Percentiles rank a stretch among this genome's conserved stretches.
These are phyloP conservation scores for Ceratocystis destructans DNA, from an alignment of 2,329 filamentous ascomycete species.

Conservation along the genomic window DNA sequence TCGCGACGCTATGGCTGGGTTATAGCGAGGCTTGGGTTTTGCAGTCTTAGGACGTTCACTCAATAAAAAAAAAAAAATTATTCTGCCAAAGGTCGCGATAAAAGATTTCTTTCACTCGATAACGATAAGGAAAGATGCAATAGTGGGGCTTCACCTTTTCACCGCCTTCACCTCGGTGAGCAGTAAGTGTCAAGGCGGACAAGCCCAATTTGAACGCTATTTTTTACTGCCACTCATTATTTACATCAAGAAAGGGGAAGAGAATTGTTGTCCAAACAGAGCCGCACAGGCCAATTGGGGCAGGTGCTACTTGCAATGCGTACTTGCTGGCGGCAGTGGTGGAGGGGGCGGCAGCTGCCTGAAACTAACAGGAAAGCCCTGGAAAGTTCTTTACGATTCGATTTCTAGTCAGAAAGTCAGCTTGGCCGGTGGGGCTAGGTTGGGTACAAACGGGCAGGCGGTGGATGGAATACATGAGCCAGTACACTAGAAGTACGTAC, in stretches of 20 bases:
- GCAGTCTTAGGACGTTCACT: not conserved
- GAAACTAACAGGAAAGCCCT: slow-evolving; percentile 8
- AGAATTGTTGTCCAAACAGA: not conserved
- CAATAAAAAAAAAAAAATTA: slow-evolving; percentile 13
- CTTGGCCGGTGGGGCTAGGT: slow-evolving; percentile 12
- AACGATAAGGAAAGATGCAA: slow-evolving; percentile 15
- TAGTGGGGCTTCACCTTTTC: slow-evolving; percentile 10
- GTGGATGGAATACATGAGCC: not conserved
- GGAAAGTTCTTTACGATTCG: slow-evolving; percentile 18
- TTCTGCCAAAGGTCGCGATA: slow-evolving; percentile 15
- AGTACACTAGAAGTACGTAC: too few relatives aligned
- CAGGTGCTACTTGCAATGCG: not conserved
- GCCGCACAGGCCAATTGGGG: not conserved
- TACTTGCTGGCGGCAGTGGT: not conserved
- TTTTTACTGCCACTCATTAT: not conserved
- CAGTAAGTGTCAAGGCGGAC: not conserved
- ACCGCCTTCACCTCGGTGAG: slow-evolving; percentile 13
- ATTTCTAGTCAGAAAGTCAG: slow-evolving; percentile 12
- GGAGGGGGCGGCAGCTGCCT: not conserved
- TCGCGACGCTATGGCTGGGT: not conserved
- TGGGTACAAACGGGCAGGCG: slow-evolving; percentile 12
- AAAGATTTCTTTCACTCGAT: slow-evolving; percentile 19
- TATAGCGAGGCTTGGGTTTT: slow-evolving; percentile 1
- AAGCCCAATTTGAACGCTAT: not conserved
- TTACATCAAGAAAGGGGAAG: not conserved